Base-by-base conservation (phyloP, 2,329 filamentous ascomycete genomes). In the Apiospora koreana region DNA sequence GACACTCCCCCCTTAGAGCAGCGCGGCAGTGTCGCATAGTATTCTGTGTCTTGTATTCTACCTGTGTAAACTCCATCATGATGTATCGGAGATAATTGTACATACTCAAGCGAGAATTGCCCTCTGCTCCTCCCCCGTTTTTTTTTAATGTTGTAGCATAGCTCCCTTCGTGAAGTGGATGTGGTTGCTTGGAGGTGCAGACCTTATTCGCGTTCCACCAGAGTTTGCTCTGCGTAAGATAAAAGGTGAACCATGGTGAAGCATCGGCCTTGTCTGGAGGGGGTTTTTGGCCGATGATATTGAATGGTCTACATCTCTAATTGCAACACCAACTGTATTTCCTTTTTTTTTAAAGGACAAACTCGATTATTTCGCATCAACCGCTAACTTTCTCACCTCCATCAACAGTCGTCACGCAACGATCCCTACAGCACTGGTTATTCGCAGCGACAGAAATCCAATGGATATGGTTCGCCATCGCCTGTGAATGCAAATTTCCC, bases 351-450 rank as follows among this genome's bases (percentile, higher is more conserved):
- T 12, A 54, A 16, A 12, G 54, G 35, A 21, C 54, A 62, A 38
- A 62, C 21, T 31, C 21, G 28, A 38, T 62, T 62, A 38, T 62
- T 62, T 62, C 54, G 54, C 54, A 62, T 62, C 54, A 62, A 62
- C 54, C 31, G 69, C 69, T 72, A 70, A 71, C 69, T 71, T 69
- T 70, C 65, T 71, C 73, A 54, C 69, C 74, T 70, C 69, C 71
- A 75, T 74, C 74, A 77, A 88, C 86, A 79, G 81, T 77, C 86
- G 66, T 54, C 66, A 38, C 66, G 45, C 35, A 68, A 68, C 83
- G 87, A 89, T 74, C 78, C 83, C 42, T 88, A 88, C 66, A 25
- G 66, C 80, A 79, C 54, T 31, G 21, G 77, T 69, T 86, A 87
- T 78, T 77, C 83, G 65, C 79, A 80, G 73, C 71, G 42, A 73